Evolutionary conservation across 331 rosid genomes (phyloP).

Genomic region (Spiraea crenata): DNA sequence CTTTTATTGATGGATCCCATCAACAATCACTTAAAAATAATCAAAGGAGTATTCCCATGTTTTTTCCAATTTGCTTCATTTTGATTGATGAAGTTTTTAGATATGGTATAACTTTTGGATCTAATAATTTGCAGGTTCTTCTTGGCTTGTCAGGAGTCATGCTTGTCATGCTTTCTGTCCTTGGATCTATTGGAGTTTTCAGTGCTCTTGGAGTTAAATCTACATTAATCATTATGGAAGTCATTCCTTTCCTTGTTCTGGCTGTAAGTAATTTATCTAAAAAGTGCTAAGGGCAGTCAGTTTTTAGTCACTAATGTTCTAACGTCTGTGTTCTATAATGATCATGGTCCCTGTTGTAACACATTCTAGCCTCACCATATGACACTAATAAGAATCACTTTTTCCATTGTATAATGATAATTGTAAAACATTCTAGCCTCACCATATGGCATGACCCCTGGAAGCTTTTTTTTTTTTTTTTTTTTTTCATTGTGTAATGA

Average conservation of each 20-base stretch:
- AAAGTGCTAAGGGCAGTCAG: slow-evolving; percentile 8
- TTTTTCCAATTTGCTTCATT: slow-evolving; percentile 3
- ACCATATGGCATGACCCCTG: not conserved
- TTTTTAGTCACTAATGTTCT: slow-evolving; percentile 14
- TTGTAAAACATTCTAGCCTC: not conserved
- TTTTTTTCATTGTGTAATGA: not conserved
- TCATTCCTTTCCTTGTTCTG: slow-evolving; percentile 89
- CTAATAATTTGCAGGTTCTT: slow-evolving; percentile 54
- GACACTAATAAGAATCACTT: not conserved
- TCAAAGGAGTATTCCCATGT: slow-evolving; percentile 1
- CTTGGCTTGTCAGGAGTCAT: slow-evolving; percentile 92
- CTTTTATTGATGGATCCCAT: not conserved
- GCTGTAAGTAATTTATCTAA: slow-evolving; percentile 62
- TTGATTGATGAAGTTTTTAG: slow-evolving; percentile 17
- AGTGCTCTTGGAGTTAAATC: slow-evolving; percentile 92
- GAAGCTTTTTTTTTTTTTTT: not conserved
- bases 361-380: not conserved
- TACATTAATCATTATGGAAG: slow-evolving; percentile 93
- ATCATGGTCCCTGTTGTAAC: not conserved
- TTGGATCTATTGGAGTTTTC: slow-evolving; percentile 92
- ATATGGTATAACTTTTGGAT: slow-evolving; percentile 20
- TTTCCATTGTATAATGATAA: not conserved
- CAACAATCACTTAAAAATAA: not conserved
- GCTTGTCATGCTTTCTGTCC: slow-evolving; percentile 90
- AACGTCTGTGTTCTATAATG: slow-evolving; percentile 7